Evolutionary conservation across 352 stramenopile species (phyloP).

Genomic region (Phytophthora tubulina): DNA sequence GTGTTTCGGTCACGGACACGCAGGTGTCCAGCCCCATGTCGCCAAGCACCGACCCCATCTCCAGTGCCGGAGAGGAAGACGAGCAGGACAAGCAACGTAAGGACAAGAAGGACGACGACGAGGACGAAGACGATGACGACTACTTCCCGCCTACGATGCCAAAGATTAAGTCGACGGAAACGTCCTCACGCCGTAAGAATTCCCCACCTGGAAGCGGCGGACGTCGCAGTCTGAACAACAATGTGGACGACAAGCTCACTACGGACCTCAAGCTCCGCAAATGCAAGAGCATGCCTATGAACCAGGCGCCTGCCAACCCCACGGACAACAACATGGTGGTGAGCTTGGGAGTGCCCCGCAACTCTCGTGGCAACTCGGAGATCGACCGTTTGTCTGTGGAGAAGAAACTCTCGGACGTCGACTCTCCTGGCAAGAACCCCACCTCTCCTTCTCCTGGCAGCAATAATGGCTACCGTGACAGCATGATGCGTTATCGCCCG

Average conservation of each 20-base stretch:
- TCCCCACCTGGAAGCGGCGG: constrained; percentile 9
- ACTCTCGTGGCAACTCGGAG: constrained; percentile 48
- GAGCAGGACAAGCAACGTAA: constrained; percentile 35
- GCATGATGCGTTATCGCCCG: constrained; percentile 78
- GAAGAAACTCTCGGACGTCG: constrained; percentile 30
- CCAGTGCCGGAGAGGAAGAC: constrained; percentile 44
- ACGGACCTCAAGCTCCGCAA: constrained; percentile 42
- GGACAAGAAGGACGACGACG: constrained; percentile 36
- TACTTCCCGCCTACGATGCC: constrained; percentile 35
- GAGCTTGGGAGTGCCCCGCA: constrained; percentile 38
- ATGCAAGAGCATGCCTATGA: constrained; percentile 44
- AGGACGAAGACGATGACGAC: constrained; percentile 45
- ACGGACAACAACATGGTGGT: constrained; percentile 39
- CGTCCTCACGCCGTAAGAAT: constrained; percentile 15
- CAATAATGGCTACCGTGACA: constrained; percentile 58
- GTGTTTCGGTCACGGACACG: constrained; percentile 41
- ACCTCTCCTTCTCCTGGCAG: constrained; percentile 24
- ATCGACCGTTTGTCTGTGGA: constrained; percentile 50
- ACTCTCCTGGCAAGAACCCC: not conserved
- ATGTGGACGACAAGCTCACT: constrained; percentile 21
- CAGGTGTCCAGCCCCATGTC: constrained; percentile 42
- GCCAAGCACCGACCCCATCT: constrained; percentile 30
- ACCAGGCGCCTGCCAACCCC: constrained; percentile 35
- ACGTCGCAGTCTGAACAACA: constrained; percentile 34
- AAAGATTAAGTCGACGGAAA: constrained; percentile 21